These are phyloP conservation scores for Podosphaera xanthii DNA, from an alignment of 2,329 filamentous ascomycete genomes.

Conservation along the genomic window DNA sequence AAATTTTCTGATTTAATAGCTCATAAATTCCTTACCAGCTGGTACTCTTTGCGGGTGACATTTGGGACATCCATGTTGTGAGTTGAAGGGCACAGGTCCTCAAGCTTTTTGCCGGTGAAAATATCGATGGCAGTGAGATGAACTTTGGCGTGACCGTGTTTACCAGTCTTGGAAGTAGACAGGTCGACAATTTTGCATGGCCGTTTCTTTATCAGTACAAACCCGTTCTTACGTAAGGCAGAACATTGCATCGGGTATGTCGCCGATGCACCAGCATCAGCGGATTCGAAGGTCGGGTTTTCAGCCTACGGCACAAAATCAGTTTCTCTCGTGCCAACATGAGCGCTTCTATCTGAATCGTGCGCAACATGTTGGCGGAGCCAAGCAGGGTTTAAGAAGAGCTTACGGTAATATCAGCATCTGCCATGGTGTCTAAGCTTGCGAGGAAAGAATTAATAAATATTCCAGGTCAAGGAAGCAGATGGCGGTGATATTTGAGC, in stretches of 20 bases:
- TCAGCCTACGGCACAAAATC: slow-evolving; percentile 13
- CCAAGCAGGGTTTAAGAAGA: slow-evolving; percentile 17
- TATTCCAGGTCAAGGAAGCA: too few relatives aligned
- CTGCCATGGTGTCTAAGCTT: slow-evolving; percentile 33
- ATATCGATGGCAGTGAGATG: slow-evolving; percentile 95
- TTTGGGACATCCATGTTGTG: slow-evolving; percentile 96
- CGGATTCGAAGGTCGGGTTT: slow-evolving; percentile 57
- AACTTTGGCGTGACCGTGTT: slow-evolving; percentile 99
- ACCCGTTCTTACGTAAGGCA: slow-evolving; percentile 96
- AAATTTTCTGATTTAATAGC: background rate
- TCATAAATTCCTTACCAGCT: slow-evolving; percentile 47
- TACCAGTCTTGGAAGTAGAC: slow-evolving; percentile 99
- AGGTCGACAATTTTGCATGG: slow-evolving; percentile 99
- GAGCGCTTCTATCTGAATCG: background rate
- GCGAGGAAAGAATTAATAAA: slow-evolving; percentile 9
- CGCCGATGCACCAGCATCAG: slow-evolving; percentile 83
- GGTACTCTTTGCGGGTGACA: slow-evolving; percentile 74
- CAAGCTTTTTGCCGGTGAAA: slow-evolving; percentile 98
- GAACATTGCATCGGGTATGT: slow-evolving; percentile 99
- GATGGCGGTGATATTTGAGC: too few relatives aligned
- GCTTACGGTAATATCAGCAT: slow-evolving; percentile 21
- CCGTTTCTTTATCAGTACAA: slow-evolving; percentile 94
- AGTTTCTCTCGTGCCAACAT: background rate
- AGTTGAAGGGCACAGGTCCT: slow-evolving; percentile 97
- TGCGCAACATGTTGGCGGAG: slow-evolving; percentile 8